A percentile compares a stretch with the other conserved stretches of the same genome.
Conservation (phyloP, 306 rosid genomes). For the Dryas drummondii region DNA sequence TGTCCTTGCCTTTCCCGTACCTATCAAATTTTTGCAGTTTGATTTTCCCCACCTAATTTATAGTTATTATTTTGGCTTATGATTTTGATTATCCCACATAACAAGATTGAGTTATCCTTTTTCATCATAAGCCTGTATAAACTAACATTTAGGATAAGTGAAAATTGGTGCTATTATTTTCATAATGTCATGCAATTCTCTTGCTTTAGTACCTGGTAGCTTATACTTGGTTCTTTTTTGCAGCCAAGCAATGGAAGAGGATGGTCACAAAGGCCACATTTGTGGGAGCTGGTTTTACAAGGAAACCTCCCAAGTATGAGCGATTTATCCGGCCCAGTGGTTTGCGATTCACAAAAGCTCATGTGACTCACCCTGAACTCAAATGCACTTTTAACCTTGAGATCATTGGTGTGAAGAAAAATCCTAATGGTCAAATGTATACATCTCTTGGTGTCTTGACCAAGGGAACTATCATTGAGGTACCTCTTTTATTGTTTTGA, state of each 20-base stretch:
- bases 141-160: neutral
- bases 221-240: slow-evolving; percentile 16
- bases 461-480: slow-evolving; percentile 94
- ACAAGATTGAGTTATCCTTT: neutral
- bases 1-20: neutral
- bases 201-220: slow-evolving; percentile 14
- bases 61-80: neutral
- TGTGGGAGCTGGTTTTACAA: slow-evolving; percentile 86
- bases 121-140: neutral
- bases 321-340: slow-evolving; percentile 89
- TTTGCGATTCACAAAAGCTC: slow-evolving; percentile 85
- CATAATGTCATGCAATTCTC: neutral
- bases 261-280: slow-evolving; percentile 95
- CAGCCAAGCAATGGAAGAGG: slow-evolving; percentile 98
- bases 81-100: neutral
- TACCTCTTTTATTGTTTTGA: slow-evolving; percentile 14
- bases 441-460: slow-evolving; percentile 90
- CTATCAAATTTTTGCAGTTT: neutral
- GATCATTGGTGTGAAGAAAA: slow-evolving; percentile 88
- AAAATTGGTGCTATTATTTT: neutral
- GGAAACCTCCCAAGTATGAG: slow-evolving; percentile 97
- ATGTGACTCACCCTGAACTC: slow-evolving; percentile 94
- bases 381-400: slow-evolving; percentile 91
- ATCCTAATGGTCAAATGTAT: slow-evolving; percentile 89
- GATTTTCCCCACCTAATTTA: neutral